A percentile compares a stretch with the other conserved stretches of the same genome.
phyloP scores from a whole-genome alignment of 352 stramenopile genomes.

The Halophytophthora batemanensis region DNA sequence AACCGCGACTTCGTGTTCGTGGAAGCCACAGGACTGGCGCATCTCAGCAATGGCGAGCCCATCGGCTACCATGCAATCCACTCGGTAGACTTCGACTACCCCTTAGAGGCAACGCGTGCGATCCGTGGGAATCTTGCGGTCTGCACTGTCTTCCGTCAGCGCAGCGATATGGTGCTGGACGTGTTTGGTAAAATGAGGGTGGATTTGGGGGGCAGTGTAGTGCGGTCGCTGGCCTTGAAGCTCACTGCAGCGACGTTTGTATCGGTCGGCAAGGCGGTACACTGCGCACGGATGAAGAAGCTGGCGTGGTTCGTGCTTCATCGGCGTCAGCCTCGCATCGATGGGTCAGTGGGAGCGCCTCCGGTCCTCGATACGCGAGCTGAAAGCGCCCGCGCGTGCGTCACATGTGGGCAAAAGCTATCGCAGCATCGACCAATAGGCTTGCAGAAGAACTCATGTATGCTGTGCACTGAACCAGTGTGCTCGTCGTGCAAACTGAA shows the following conservation, averaged over 20 bases:
- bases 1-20: slow-evolving; percentile 42
- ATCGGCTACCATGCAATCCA: slow-evolving; percentile 41
- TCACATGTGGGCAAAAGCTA: too few relatives aligned
- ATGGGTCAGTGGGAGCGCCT: too few relatives aligned
- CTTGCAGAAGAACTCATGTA: too few relatives aligned
- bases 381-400: too few relatives aligned
- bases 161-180: slow-evolving; percentile 25
- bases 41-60: slow-evolving; percentile 26
- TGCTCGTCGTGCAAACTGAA: too few relatives aligned
- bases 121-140: slow-evolving; percentile 27
- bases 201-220: slow-evolving; percentile 20
- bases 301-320: slow-evolving; percentile 1
- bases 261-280: slow-evolving; percentile 24
- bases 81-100: slow-evolving; percentile 35
- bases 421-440: too few relatives aligned
- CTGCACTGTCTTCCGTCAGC: slow-evolving; percentile 34
- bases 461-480: too few relatives aligned
- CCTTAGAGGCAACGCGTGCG: slow-evolving; percentile 24
- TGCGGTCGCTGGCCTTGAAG: slow-evolving; percentile 27
- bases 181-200: slow-evolving; percentile 24
- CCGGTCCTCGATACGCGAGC: too few relatives aligned
- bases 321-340: slow-evolving; percentile 1
- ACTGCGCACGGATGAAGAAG: slow-evolving; percentile 18
- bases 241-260: slow-evolving; percentile 32
- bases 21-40: slow-evolving; percentile 31